Percentiles rank a stretch among this genome's conserved stretches.
phyloP scores from a whole-genome alignment of 352 stramenopile genomes.

The Phytophthora boehmeriae region DNA sequence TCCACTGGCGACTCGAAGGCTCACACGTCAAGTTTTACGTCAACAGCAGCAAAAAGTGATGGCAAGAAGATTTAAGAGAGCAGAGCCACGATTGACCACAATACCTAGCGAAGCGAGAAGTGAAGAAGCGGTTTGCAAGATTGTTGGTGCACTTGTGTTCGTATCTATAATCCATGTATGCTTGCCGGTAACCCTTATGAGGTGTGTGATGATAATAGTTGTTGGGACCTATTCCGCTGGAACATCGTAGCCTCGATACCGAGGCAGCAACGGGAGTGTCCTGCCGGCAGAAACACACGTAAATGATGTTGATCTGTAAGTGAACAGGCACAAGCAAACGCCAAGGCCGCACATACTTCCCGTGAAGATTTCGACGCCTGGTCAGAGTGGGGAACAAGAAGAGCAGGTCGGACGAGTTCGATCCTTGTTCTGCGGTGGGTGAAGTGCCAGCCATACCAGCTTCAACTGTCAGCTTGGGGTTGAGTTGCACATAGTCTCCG shows the following conservation, averaged over 20 bases:
- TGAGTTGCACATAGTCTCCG: conserved; percentile 17
- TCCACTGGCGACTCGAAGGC: conserved; percentile 13
- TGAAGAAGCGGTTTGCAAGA: conserved; percentile 22
- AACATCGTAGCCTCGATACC: conserved; percentile 35
- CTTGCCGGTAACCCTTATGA: conserved; percentile 23
- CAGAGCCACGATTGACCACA: conserved; percentile 10
- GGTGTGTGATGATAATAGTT: background rate
- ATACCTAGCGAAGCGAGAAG: conserved; percentile 13
- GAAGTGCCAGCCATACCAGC: background rate
- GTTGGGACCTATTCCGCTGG: conserved; percentile 11
- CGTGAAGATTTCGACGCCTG: conserved; percentile 44
- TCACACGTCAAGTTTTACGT: conserved; percentile 7
- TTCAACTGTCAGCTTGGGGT: conserved; percentile 5
- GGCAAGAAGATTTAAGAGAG: conserved; percentile 29
- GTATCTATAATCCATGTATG: conserved; percentile 32
- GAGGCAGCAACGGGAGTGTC: conserved; percentile 34
- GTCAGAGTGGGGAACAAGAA: conserved; percentile 54
- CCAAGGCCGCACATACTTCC: conserved; percentile 35
- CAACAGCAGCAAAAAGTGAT: conserved; percentile 20
- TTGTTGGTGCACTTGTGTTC: conserved; percentile 32
- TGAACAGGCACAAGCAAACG: conserved; percentile 7
- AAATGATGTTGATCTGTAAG: background rate
- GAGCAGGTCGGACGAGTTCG: conserved; percentile 19
- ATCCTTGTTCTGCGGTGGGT: background rate
- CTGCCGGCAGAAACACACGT: conserved; percentile 16